Evolutionary conservation across 305 asterid species (phyloP).

Genomic region (Rubia balearica): DNA sequence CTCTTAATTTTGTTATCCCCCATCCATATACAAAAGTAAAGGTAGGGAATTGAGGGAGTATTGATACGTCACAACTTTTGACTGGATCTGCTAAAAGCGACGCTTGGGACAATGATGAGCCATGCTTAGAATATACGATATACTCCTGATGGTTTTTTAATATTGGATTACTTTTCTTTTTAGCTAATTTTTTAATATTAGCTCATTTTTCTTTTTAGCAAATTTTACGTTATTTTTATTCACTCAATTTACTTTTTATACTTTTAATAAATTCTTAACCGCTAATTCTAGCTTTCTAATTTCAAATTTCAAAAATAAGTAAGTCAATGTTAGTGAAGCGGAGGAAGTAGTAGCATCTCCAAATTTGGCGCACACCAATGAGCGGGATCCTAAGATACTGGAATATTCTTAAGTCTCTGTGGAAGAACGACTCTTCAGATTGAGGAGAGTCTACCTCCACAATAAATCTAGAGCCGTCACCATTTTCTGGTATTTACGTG

Average conservation of each 20-base stretch:
- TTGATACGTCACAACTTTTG: not conserved
- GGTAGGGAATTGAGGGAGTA: too few species aligned
- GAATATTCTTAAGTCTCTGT: not conserved
- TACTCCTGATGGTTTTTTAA: fast-evolving
- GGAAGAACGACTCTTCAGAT: slow-evolving; percentile 4
- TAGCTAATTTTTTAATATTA: too few species aligned
- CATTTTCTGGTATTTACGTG: not conserved
- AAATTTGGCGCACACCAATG: not conserved
- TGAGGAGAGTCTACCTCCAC: slow-evolving; percentile 9
- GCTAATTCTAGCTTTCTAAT: too few species aligned
- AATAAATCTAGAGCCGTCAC: not conserved
- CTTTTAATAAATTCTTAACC: too few species aligned
- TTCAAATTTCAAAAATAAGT: too few species aligned
- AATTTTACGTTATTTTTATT: too few species aligned
- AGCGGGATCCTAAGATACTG: not conserved
- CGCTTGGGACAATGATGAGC: not conserved
- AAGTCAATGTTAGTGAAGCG: too few species aligned
- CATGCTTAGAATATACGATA: not conserved
- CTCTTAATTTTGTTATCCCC: too few species aligned
- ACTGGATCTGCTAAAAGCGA: not conserved
- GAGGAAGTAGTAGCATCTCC: not conserved
- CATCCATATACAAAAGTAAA: too few species aligned
- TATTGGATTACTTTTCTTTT: too few species aligned
- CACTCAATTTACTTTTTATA: too few species aligned
- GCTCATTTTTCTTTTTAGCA: too few species aligned